These are phyloP conservation scores for Huntiella savannae DNA, from an alignment of 2,329 filamentous ascomycete species.

Conservation along the genomic window DNA sequence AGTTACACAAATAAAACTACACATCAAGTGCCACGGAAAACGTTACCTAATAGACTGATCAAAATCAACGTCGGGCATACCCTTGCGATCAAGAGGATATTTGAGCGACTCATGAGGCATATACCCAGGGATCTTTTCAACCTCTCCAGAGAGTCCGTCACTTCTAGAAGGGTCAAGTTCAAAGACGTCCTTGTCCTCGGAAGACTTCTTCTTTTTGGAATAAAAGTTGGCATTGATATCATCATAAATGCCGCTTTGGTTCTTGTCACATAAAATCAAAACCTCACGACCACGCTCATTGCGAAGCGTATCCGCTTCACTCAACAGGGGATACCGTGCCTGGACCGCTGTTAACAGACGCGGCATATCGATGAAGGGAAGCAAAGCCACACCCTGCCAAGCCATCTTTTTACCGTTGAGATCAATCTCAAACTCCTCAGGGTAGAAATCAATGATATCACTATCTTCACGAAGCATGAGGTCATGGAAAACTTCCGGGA, in stretches of 20 bases:
- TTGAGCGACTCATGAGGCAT: conserved; percentile 65
- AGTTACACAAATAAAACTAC: conserved; percentile 13
- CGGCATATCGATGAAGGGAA: conserved; percentile 91
- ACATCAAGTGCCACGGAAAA: background rate
- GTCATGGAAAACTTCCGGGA: conserved; percentile 72
- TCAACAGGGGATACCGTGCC: conserved; percentile 63
- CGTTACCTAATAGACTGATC: conserved; percentile 63
- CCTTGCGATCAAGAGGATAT: conserved; percentile 54
- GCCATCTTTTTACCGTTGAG: conserved; percentile 96
- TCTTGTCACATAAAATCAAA: conserved; percentile 64
- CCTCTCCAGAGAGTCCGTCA: conserved; percentile 58
- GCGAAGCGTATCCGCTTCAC: conserved; percentile 54
- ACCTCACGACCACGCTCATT: conserved; percentile 69
- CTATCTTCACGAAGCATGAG: conserved; percentile 80
- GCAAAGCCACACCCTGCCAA: conserved; percentile 85
- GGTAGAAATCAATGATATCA: conserved; percentile 94
- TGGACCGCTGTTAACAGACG: conserved; percentile 66
- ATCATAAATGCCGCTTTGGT: conserved; percentile 55
- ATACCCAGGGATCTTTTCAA: conserved; percentile 68
- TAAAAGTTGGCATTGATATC: conserved; percentile 75
- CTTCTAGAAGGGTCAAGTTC: conserved; percentile 58
- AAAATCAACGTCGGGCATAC: conserved; percentile 61
- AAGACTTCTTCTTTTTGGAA: conserved; percentile 52
- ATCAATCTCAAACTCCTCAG: conserved; percentile 80
- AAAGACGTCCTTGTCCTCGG: conserved; percentile 36